Conservation (phyloP, 2,329 filamentous ascomycete species). For the Ceratocystis cubensis region DNA sequence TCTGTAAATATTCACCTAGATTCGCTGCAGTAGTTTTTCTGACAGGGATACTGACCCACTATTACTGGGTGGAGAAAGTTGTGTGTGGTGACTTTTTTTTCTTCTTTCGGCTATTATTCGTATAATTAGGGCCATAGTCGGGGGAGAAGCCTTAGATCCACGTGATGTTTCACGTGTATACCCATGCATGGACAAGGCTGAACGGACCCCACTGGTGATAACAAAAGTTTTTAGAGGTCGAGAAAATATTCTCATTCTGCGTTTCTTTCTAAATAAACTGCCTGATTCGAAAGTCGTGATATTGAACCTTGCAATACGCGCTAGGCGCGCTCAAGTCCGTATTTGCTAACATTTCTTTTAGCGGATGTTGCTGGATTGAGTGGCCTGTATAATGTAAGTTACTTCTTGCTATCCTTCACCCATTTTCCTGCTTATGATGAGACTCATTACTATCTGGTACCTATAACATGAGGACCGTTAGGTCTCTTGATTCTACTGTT, state of each 20-base stretch:
- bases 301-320: not conserved
- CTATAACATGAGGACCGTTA: slow-evolving; percentile 71
- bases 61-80: slow-evolving; percentile 12
- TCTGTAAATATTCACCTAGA: slow-evolving; percentile 17
- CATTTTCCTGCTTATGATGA: slow-evolving; percentile 51
- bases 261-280: slow-evolving; percentile 9
- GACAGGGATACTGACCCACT: slow-evolving; percentile 10
- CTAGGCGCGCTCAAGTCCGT: not conserved
- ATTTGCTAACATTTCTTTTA: not conserved
- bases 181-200: slow-evolving; percentile 2
- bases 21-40: not conserved
- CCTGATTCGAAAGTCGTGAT: not conserved
- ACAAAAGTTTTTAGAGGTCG: slow-evolving; percentile 17
- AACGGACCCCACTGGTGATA: slow-evolving; percentile 12
- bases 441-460: slow-evolving; percentile 68
- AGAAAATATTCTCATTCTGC: not conserved
- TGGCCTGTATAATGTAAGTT: slow-evolving; percentile 14
- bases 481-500: slow-evolving; percentile 22
- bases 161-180: not conserved
- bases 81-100: slow-evolving; percentile 15
- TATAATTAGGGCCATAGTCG: slow-evolving; percentile 34
- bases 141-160: not conserved
- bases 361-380: not conserved
- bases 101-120: slow-evolving; percentile 31
- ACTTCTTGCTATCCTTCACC: not conserved